Evolutionary conservation across 2,329 filamentous ascomycete genomes (phyloP).

Genomic region (Clarireedia hainanense): DNA sequence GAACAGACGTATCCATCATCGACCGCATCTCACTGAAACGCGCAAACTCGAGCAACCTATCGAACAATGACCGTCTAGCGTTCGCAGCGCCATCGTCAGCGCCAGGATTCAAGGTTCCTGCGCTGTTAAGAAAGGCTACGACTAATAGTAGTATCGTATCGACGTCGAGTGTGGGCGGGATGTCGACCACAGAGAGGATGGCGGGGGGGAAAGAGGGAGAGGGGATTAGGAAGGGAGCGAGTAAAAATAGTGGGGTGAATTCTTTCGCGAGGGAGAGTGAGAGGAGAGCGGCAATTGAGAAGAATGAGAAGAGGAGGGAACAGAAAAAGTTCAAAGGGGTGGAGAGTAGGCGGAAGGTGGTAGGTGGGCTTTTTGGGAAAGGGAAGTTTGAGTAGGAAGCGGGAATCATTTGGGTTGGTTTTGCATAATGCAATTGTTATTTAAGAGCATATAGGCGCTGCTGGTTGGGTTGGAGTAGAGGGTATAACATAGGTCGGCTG

Average conservation of each 20-base stretch:
- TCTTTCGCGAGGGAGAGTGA: conserved; percentile 54
- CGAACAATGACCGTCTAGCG: conserved; percentile 40
- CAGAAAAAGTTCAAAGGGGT: conserved; percentile 49
- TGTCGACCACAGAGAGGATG: conserved; percentile 25
- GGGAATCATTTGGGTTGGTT: too few species aligned
- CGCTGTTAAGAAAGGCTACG: conserved; percentile 65
- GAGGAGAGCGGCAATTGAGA: conserved; percentile 44
- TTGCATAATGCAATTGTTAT: too few species aligned
- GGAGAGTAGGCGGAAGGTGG: conserved; percentile 46
- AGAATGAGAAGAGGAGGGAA: conserved; percentile 51
- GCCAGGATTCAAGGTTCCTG: conserved; percentile 57
- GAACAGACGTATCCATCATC: conserved; percentile 46
- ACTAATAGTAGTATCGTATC: conserved; percentile 45
- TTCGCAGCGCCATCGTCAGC: conserved; percentile 40
- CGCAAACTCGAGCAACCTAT: conserved; percentile 33
- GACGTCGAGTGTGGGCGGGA: conserved; percentile 25
- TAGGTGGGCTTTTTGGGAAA: conserved; percentile 50
- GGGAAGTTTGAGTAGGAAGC: conserved; percentile 40
- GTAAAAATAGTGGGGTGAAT: conserved; percentile 53
- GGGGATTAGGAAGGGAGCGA: conserved; percentile 49
- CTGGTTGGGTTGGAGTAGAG: background rate
- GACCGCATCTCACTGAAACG: conserved; percentile 69
- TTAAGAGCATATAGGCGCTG: too few species aligned
- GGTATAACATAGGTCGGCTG: background rate
- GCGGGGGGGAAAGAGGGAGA: conserved; percentile 36